These are phyloP conservation scores for Zygoascus sp. DNA, from an alignment of 1,139 yeast genomes.

Conservation along the genomic window DNA sequence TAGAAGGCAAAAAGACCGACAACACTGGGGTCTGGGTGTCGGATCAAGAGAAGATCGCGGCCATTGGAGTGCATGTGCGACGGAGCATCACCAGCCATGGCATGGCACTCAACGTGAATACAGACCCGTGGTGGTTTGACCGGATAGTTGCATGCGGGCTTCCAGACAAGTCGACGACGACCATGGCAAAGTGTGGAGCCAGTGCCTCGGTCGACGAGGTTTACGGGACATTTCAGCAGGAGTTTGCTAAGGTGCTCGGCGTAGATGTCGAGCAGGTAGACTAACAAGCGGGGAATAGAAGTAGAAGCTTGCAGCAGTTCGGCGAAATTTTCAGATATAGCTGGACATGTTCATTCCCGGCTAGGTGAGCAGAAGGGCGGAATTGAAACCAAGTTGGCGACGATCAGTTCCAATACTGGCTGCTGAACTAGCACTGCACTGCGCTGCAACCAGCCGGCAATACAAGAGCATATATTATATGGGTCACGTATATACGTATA, in stretches of 20 bases:
- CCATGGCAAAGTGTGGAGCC: conserved; percentile 35
- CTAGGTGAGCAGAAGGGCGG: not conserved
- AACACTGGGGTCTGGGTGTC: conserved; percentile 82
- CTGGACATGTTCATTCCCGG: not conserved
- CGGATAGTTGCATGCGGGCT: conserved; percentile 82
- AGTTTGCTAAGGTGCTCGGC: conserved; percentile 35
- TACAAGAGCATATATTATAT: too few species aligned
- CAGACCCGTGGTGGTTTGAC: conserved; percentile 69
- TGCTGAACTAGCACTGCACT: too few species aligned
- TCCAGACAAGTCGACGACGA: conserved; percentile 54
- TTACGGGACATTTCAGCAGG: conserved; percentile 49
- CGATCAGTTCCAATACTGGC: too few species aligned
- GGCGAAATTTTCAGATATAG: not conserved
- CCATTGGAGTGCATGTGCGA: conserved; percentile 84
- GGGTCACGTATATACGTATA: too few species aligned
- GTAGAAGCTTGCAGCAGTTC: too few species aligned
- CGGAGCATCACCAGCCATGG: conserved; percentile 89
- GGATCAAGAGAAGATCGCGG: conserved; percentile 67
- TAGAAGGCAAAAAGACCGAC: conserved; percentile 52
- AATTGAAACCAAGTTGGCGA: too few species aligned
- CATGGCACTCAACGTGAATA: conserved; percentile 69
- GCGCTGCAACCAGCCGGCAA: too few species aligned
- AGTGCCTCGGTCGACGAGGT: conserved; percentile 40
- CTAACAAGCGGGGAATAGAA: not conserved
- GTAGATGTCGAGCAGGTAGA: conserved; percentile 1